These are phyloP conservation scores for Diacronema lutheri DNA, from an alignment of 78 protist genomes.

Conservation along the genomic window DNA sequence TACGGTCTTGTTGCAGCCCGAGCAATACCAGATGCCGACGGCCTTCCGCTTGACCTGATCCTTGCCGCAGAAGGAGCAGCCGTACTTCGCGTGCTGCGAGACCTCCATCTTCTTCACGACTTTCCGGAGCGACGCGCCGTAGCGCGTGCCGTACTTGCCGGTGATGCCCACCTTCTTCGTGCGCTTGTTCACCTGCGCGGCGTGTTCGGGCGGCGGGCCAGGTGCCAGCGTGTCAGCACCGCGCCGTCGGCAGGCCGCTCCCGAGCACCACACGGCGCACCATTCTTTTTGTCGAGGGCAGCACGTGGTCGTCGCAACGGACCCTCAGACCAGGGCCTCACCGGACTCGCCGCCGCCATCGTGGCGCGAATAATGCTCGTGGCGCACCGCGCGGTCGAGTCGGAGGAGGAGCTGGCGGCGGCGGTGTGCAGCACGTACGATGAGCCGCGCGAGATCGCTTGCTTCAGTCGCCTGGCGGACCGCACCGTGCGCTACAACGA, in stretches of 20 bases:
- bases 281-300: too few relatives aligned
- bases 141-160: constrained; percentile 71
- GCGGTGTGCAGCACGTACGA: too few relatives aligned
- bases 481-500: not conserved
- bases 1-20: constrained; percentile 28
- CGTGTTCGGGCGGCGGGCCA: too few relatives aligned
- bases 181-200: constrained; percentile 30
- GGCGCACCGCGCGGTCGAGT: too few relatives aligned
- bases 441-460: not conserved
- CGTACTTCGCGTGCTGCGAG: constrained; percentile 49
- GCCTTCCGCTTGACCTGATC: constrained; percentile 46
- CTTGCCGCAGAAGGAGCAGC: constrained; percentile 68
- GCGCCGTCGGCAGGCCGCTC: too few relatives aligned
- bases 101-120: constrained; percentile 49
- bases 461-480: not conserved
- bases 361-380: too few relatives aligned
- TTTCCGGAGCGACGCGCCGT: constrained; percentile 66
- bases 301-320: too few relatives aligned
- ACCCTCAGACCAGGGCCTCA: too few relatives aligned
- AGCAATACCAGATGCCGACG: constrained; percentile 66
- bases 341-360: too few relatives aligned
- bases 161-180: constrained; percentile 69
- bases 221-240: too few relatives aligned
- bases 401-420: too few relatives aligned
- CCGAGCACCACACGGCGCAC: too few relatives aligned